A percentile compares a stretch with the other conserved stretches of the same genome.
phyloP scores from a whole-genome alignment of 2,329 filamentous ascomycete species.

The Tolypocladium cylindrosporum region DNA sequence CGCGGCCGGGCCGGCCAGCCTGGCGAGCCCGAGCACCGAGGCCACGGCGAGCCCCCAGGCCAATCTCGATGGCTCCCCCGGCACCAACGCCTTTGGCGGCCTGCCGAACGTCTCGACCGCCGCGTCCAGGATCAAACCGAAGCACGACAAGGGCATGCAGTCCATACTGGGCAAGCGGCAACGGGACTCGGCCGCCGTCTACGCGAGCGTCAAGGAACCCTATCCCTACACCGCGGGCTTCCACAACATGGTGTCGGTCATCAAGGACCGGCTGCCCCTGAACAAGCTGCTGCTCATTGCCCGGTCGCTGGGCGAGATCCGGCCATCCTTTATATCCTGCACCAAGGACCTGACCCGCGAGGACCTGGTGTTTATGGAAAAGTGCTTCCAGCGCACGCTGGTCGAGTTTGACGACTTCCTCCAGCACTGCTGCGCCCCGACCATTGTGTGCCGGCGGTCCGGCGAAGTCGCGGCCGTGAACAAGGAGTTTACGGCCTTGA shows the following conservation, averaged over 20 bases:
- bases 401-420: conserved; percentile 93
- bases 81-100: conserved; percentile 15
- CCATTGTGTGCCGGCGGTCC: conserved; percentile 81
- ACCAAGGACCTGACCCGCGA: conserved; percentile 80
- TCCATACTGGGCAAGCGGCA: conserved; percentile 47
- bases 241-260: conserved; percentile 73
- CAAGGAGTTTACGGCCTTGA: conserved; percentile 93
- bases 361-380: conserved; percentile 95
- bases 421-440: conserved; percentile 78
- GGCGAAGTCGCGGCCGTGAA: conserved; percentile 93
- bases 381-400: conserved; percentile 85
- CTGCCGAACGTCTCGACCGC: conserved; percentile 13
- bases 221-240: conserved; percentile 88
- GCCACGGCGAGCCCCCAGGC: conserved; percentile 51
- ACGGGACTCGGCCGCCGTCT: conserved; percentile 74
- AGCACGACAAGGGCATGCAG: conserved; percentile 32
- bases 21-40: conserved; percentile 56
- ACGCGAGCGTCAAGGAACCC: conserved; percentile 79
- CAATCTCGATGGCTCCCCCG: conserved; percentile 45
- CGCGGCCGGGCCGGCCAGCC: conserved; percentile 49
- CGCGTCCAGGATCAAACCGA: conserved; percentile 30
- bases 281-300: conserved; percentile 75
- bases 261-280: conserved; percentile 68
- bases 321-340: conserved; percentile 86
- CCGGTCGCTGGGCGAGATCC: conserved; percentile 77